Percentiles rank a stretch among this genome's conserved stretches.
phyloP scores from a whole-genome alignment of 345 rosid species.

The Brassica cretica region DNA sequence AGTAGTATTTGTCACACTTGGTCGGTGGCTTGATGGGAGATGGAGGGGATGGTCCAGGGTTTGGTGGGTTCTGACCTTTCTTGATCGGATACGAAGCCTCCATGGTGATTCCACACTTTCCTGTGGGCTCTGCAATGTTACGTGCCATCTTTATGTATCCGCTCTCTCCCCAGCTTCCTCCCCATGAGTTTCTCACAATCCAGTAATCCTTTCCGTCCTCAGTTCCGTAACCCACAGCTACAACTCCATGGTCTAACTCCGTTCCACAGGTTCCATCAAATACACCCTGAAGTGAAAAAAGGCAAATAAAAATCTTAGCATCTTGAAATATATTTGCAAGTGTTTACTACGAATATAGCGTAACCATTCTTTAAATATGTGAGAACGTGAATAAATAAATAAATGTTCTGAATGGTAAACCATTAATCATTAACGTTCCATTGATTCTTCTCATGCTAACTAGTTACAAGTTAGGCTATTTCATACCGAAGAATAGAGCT shows the following conservation, averaged over 20 bases:
- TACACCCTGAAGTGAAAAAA: constrained; percentile 52
- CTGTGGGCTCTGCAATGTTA: constrained; percentile 45
- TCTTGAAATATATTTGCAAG: background rate
- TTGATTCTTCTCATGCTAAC: background rate
- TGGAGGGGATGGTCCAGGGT: constrained; percentile 97
- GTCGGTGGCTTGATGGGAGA: constrained; percentile 76
- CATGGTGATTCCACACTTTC: constrained; percentile 89
- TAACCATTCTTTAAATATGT: too few relatives aligned
- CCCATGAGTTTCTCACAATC: constrained; percentile 92
- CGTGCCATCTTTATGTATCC: constrained; percentile 82
- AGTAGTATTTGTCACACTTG: constrained; percentile 62
- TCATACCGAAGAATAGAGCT: constrained; percentile 57
- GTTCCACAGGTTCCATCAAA: constrained; percentile 78
- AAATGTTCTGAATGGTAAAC: too few relatives aligned
- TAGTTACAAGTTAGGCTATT: background rate
- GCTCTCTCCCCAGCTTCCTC: constrained; percentile 72
- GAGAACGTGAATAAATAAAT: too few relatives aligned
- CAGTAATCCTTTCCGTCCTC: constrained; percentile 77
- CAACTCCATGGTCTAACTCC: constrained; percentile 82
- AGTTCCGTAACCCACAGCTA: constrained; percentile 86
- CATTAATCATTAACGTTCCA: background rate
- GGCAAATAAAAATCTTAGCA: background rate
- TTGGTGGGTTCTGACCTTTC: constrained; percentile 81
- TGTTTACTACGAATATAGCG: background rate
- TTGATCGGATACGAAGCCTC: constrained; percentile 87